These are phyloP conservation scores for Allantophomopsis lycopodina DNA, from an alignment of 2,329 filamentous ascomycete genomes.

Conservation along the genomic window DNA sequence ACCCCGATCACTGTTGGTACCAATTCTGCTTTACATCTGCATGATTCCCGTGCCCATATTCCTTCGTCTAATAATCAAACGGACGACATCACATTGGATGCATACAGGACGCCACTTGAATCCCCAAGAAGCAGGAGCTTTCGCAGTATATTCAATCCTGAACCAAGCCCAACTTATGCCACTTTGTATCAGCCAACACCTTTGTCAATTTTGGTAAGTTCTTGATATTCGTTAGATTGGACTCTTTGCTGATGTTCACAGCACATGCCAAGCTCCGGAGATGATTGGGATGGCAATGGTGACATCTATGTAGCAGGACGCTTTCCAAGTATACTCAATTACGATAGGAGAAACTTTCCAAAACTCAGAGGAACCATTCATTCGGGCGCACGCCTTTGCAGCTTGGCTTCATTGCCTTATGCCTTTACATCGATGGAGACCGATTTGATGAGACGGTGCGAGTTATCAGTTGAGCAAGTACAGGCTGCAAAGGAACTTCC, in stretches of 20 bases:
- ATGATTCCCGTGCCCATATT: slow-evolving; percentile 50
- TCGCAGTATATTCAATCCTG: slow-evolving; percentile 21
- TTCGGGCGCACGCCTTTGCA: slow-evolving; percentile 69
- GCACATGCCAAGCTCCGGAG: slow-evolving; percentile 48
- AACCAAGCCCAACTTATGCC: slow-evolving; percentile 45
- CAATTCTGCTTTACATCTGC: slow-evolving; percentile 65
- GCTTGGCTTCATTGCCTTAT: slow-evolving; percentile 55
- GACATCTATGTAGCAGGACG: slow-evolving; percentile 83
- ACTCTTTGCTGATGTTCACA: slow-evolving; percentile 62
- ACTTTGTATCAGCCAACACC: slow-evolving; percentile 53
- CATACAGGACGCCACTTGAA: too few species aligned
- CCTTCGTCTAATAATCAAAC: background rate
- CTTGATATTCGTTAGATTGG: slow-evolving; percentile 15
- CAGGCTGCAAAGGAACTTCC: slow-evolving; percentile 34
- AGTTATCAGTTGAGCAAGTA: slow-evolving; percentile 39
- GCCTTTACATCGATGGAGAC: slow-evolving; percentile 50
- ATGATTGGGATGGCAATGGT: slow-evolving; percentile 30
- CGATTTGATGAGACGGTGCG: slow-evolving; percentile 39
- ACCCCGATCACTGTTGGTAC: slow-evolving; percentile 77
- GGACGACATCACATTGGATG: background rate
- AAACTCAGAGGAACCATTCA: slow-evolving; percentile 65
- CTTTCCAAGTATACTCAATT: slow-evolving; percentile 79
- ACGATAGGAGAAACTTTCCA: slow-evolving; percentile 78
- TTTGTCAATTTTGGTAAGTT: too few species aligned
- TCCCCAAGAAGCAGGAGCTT: too few species aligned